Percentiles rank a stretch among this genome's conserved stretches.
These are phyloP conservation scores for Actinomortierella wolfii DNA, from an alignment of 371 early-diverging fungal genomes.

Conservation along the genomic window DNA sequence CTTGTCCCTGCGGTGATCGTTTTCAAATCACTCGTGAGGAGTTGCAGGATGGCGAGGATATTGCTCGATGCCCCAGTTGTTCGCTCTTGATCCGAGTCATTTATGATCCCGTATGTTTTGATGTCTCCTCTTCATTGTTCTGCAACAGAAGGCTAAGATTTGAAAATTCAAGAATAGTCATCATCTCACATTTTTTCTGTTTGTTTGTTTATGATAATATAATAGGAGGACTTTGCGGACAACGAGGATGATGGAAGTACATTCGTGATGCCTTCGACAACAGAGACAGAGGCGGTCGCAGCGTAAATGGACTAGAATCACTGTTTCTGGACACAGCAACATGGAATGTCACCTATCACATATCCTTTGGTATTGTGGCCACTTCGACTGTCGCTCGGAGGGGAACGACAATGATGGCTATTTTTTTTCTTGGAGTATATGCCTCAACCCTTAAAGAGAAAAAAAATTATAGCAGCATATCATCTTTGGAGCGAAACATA, in stretches of 20 bases:
- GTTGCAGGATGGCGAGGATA: slow-evolving; percentile 90
- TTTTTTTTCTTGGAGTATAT: too few species aligned
- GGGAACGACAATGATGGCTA: too few species aligned
- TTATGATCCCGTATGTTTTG: slow-evolving; percentile 73
- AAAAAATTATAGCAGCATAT: too few species aligned
- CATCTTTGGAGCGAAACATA: too few species aligned
- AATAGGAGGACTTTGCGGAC: slow-evolving; percentile 34
- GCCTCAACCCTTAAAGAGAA: too few species aligned
- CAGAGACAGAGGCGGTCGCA: slow-evolving; percentile 19
- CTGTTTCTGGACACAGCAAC: too few species aligned
- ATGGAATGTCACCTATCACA: too few species aligned
- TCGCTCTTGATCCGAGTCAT: slow-evolving; percentile 91
- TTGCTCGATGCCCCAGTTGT: slow-evolving; percentile 96
- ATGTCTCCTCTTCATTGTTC: too few species aligned
- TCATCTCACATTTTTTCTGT: background rate
- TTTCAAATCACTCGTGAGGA: slow-evolving; percentile 95
- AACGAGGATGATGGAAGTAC: slow-evolving; percentile 41
- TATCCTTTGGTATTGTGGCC: too few species aligned
- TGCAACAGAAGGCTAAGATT: background rate
- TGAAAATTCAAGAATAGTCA: background rate
- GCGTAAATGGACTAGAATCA: too few species aligned
- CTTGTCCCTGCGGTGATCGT: slow-evolving; percentile 99
- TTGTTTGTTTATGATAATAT: background rate
- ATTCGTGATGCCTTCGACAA: slow-evolving; percentile 23
- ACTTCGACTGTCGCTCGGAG: too few species aligned